A percentile compares a stretch with the other conserved stretches of the same genome.
These are phyloP conservation scores for Tetradesmus obliquus DNA, from an alignment of 139 green algal species.

Conservation along the genomic window DNA sequence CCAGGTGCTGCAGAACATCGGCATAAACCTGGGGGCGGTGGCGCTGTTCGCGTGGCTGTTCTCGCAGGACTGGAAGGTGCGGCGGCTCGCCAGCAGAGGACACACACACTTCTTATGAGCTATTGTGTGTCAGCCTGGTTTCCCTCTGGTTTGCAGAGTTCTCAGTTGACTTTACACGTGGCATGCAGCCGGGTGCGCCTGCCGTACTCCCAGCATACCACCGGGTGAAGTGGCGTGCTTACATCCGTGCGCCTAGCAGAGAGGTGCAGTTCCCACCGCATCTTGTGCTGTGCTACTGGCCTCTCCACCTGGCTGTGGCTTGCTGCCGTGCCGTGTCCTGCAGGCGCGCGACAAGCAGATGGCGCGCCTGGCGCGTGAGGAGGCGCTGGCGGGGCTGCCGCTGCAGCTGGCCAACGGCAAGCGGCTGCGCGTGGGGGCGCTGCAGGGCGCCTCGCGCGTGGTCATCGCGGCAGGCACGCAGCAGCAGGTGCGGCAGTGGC, in stretches of 20 bases:
- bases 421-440: conserved; percentile 62
- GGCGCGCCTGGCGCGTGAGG: conserved; percentile 76
- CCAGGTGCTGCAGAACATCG: conserved; percentile 73
- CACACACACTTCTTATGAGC: not conserved
- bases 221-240: too few species aligned
- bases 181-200: too few species aligned
- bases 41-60: conserved; percentile 64
- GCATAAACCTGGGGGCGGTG: conserved; percentile 73
- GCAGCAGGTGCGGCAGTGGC: conserved; percentile 59
- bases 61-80: conserved; percentile 48
- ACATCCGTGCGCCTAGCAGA: too few species aligned
- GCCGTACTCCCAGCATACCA: too few species aligned
- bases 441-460: conserved; percentile 67
- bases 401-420: conserved; percentile 81
- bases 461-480: conserved; percentile 76
- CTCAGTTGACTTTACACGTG: too few species aligned
- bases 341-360: conserved; percentile 82
- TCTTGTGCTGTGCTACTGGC: not conserved
- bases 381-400: conserved; percentile 67
- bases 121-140: not conserved
- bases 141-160: too few species aligned
- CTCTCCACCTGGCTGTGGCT: not conserved
- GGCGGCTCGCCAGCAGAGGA: not conserved
- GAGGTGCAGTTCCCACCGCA: too few species aligned
- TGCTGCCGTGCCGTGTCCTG: not conserved